Evolutionary conservation across 2,329 filamentous ascomycete genomes (phyloP).

Genomic region (Ophiostoma novo-ulmi): DNA sequence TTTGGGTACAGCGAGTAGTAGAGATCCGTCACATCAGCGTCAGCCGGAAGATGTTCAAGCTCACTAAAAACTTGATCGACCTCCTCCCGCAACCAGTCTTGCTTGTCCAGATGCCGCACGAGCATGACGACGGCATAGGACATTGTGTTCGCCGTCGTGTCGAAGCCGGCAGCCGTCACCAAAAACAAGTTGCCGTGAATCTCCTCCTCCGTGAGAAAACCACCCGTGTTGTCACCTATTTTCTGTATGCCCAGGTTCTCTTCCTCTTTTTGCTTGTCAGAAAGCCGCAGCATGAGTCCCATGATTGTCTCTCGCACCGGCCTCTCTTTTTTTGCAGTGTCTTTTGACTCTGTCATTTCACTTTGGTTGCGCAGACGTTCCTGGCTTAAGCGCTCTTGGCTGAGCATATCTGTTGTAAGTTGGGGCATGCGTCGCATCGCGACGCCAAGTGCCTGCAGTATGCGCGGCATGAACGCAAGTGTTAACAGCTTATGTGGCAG

Average conservation of each 20-base stretch:
- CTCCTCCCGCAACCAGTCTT: conserved; percentile 25
- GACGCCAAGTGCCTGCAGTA: conserved; percentile 30
- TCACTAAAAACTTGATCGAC: conserved; percentile 42
- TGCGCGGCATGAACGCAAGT: conserved; percentile 30
- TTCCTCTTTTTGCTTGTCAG: conserved; percentile 28
- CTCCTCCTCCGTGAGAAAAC: conserved; percentile 31
- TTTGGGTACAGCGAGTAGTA: conserved; percentile 44
- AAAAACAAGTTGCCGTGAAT: conserved; percentile 41
- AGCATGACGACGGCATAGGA: conserved; percentile 48
- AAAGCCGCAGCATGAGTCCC: conserved; percentile 32
- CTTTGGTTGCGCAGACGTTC: conserved; percentile 22
- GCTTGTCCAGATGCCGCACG: conserved; percentile 31
- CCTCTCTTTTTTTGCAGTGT: not conserved
- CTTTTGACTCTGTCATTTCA: not conserved
- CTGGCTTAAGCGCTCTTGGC: conserved; percentile 29
- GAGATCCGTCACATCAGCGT: not conserved
- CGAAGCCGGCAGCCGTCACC: conserved; percentile 48
- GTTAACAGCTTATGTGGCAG: conserved; percentile 30
- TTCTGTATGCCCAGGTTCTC: conserved; percentile 18
- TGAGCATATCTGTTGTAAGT: conserved; percentile 32
- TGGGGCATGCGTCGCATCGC: conserved; percentile 31
- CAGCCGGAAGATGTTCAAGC: conserved; percentile 32
- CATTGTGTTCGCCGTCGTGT: conserved; percentile 36
- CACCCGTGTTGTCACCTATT: not conserved
- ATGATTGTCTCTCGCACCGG: conserved; percentile 30